Evolutionary conservation across 176 grass and related monocot genomes (phyloP), one percentile per base, ranked within the genome.

Genomic region (Bolboschoenus planiculmis): DNA sequence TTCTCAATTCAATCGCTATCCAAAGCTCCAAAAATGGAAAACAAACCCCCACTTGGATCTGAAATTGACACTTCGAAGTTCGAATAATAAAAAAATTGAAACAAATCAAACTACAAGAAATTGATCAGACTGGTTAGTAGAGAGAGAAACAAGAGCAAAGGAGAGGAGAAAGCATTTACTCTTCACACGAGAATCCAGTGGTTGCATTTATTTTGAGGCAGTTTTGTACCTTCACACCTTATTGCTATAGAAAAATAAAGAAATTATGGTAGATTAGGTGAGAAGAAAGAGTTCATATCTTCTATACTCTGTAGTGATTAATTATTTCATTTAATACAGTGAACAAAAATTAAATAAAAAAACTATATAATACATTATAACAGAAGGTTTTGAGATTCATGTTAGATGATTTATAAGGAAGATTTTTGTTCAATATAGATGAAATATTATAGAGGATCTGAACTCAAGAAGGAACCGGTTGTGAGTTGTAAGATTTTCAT

Each of bases 91-190:
- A 48, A 44, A 14, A 29, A 15, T 29, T 3, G 3, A 73, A 75
- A 13, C 4, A 36, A 66, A 42, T 70, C 35, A 70, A 70, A 40
- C 36, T 70, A 43, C 16, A 43, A 42, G 16, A 16, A 40, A 16
- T n/a, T n/a, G 18, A 70, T 70, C 14, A 29, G 61, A 35, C 61
- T 14, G 16, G 61, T 3, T n/a, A 33, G 47, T 24, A 78, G n/a
- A n/a, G n/a, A n/a, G n/a, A n/a, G n/a, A n/a, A n/a, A n/a, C 18
- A 15, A 15, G 59, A 78, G 27, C 75, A 36, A 79, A 36, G 16
- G 53, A 4, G 37, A 74, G 10, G 29, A n/a, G n/a, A n/a, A n/a
- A n/a, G 86, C 84, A 93, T 87, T 93, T 91, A 91, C 43, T 88
- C 68, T 24, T 42, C 21, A 68, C 76, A 84, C 85, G 88, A 73